Conservation (phyloP, 179 eudicot species). For the Vitellaria paradoxa region DNA sequence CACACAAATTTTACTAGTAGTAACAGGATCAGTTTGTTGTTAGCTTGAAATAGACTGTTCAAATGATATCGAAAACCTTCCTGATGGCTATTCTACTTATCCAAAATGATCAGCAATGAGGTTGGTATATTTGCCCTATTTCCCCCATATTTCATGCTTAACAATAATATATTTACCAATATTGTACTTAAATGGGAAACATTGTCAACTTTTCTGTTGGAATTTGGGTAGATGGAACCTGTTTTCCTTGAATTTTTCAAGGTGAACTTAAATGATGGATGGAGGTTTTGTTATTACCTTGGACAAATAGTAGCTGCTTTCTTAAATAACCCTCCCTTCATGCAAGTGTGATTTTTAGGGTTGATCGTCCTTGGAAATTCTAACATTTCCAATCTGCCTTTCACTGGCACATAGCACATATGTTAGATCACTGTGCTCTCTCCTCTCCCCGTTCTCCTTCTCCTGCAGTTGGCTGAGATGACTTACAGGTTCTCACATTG, state of each 20-base stretch:
- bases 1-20: neutral
- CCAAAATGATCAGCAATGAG: neutral
- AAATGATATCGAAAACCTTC: neutral
- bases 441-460: no score
- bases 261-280: neutral
- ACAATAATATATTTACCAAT: neutral
- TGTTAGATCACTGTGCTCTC: no score
- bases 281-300: neutral
- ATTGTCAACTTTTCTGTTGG: neutral
- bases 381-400: neutral
- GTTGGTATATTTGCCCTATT: neutral
- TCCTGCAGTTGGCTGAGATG: neutral
- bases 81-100: neutral
- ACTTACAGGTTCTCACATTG: neutral
- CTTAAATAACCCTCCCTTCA: neutral
- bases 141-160: neutral
- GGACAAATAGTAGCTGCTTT: slow-evolving; percentile 6
- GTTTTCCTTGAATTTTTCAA: neutral
- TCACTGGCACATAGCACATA: neutral
- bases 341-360: neutral
- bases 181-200: neutral
- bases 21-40: neutral
- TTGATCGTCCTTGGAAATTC: neutral
- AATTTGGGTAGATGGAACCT: neutral
- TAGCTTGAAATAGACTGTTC: neutral